Base-by-base conservation (phyloP, 2,329 filamentous ascomycete genomes). In the Westerdykella aurantiaca region DNA sequence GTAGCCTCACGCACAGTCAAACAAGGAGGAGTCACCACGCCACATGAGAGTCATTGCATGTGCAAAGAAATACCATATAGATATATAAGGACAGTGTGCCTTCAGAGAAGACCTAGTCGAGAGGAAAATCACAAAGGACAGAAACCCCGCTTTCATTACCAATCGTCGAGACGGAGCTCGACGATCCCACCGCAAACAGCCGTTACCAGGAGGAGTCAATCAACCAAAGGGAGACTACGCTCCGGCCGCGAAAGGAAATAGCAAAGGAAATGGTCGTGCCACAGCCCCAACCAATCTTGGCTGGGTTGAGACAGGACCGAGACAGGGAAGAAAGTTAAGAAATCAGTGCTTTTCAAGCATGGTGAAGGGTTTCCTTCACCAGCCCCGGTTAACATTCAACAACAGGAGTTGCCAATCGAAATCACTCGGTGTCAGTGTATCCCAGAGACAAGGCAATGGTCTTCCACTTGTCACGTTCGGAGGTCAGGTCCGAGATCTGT, bases 401-500 rank as follows among this genome's bases (percentile, higher is more conserved):
- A 58, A 53, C 57, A 56, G 56, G 53, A 50, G 47, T 49, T 47
- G 52, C 42, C 54, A 48, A 40, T 52, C 51, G 51, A 53, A 52
- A 52, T 47, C 46, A 61, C 56, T 67, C 56, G 66, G 52, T 57
- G 56, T 58, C 52, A 62, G 47, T 57, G 52, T 67, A 66, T 57
- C 66, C 64, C 48, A 64, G 61, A 56, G 62, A 58, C 45, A 56
- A 48, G 56, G 64, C 64, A 55, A 66, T 63, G 50, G 54, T 64
- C 57, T 72, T 67, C 55, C 71, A 69, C 51, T 69, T 69, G 49
- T 68, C 66, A 41, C 66, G 47, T 44, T 69, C 67, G 34, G 76
- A 74, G 66, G 83, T 76, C 22, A 91, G 72, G 63, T 85, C 81
- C 14, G 73, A 76, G 58, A 95, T 89, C 58, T 80, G 76, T 33